phyloP scores from a whole-genome alignment of 495 filamentous ascomycete species.

The Penicillium bovifimosum region DNA sequence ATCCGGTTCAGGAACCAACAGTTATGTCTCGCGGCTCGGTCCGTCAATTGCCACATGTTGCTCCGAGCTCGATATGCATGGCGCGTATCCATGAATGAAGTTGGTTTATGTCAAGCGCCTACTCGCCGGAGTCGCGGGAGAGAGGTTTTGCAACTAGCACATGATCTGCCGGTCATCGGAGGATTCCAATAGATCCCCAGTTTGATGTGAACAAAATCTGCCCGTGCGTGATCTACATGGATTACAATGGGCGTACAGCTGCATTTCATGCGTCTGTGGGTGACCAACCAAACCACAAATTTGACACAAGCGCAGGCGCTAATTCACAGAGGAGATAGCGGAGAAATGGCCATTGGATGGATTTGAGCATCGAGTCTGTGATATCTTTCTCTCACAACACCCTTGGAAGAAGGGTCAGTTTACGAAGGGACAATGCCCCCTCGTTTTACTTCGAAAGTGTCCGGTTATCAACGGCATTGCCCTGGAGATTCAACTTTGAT shows the following conservation, averaged over 20 bases:
- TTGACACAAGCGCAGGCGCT: slow-evolving; percentile 3
- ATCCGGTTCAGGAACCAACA: neutral
- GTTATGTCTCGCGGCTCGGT: slow-evolving; percentile 5
- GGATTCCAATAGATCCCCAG: neutral
- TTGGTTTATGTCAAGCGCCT: slow-evolving; percentile 2
- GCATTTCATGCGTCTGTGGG: neutral
- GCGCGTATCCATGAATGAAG: neutral
- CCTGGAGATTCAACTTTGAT: neutral
- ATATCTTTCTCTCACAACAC: neutral
- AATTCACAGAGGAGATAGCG: neutral
- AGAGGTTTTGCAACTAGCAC: neutral
- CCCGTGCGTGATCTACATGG: neutral
- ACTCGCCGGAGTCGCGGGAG: slow-evolving; percentile 2
- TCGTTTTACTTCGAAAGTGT: neutral
- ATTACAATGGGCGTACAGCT: neutral
- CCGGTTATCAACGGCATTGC: neutral
- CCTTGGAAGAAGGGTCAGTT: neutral
- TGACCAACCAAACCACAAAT: neutral
- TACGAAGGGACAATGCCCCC: neutral
- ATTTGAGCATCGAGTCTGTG: neutral
- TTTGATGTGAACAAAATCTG: neutral
- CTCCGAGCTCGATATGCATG: neutral
- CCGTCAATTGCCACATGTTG: neutral
- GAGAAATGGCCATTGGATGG: slow-evolving; percentile 6
- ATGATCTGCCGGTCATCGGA: neutral